These are phyloP conservation scores for Neurospora pannonica DNA, from an alignment of 495 filamentous ascomycete species.

Conservation along the genomic window DNA sequence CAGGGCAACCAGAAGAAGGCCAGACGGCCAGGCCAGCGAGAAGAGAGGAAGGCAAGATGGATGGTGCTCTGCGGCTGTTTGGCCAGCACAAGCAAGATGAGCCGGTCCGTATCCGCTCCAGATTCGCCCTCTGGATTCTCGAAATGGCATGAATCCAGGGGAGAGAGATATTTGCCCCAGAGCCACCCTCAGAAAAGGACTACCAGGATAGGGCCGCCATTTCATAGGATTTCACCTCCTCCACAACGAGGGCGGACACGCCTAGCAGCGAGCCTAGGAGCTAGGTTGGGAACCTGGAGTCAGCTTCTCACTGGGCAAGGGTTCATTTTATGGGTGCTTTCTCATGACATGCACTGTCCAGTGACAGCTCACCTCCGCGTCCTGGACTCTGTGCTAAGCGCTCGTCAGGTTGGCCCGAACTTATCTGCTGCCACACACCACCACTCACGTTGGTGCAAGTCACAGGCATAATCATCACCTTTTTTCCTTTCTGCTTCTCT, in stretches of 20 bases:
- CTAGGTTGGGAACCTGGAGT: not conserved
- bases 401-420: slow-evolving; percentile 14
- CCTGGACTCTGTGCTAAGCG: slow-evolving; percentile 19
- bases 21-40: not conserved
- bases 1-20: slow-evolving; percentile 1
- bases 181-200: not conserved
- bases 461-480: slow-evolving; percentile 3
- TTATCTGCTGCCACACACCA: slow-evolving; percentile 22
- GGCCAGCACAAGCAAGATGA: slow-evolving; percentile 3
- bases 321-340: slow-evolving; percentile 22
- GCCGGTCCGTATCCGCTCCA: slow-evolving; percentile 16
- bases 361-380: slow-evolving; percentile 17
- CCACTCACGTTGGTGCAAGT: not conserved
- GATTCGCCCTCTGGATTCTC: not conserved
- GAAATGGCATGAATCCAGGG: not conserved
- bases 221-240: not conserved
- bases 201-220: not conserved
- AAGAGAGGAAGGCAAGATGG: slow-evolving; percentile 1
- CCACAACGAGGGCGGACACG: not conserved
- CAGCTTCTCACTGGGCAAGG: slow-evolving; percentile 3
- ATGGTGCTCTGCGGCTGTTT: not conserved
- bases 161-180: not conserved
- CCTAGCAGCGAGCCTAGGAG: not conserved
- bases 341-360: slow-evolving; percentile 13
- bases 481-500: slow-evolving; percentile 2